Base-by-base conservation (phyloP, 345 rosid species). In the Cardamine occulta region DNA sequence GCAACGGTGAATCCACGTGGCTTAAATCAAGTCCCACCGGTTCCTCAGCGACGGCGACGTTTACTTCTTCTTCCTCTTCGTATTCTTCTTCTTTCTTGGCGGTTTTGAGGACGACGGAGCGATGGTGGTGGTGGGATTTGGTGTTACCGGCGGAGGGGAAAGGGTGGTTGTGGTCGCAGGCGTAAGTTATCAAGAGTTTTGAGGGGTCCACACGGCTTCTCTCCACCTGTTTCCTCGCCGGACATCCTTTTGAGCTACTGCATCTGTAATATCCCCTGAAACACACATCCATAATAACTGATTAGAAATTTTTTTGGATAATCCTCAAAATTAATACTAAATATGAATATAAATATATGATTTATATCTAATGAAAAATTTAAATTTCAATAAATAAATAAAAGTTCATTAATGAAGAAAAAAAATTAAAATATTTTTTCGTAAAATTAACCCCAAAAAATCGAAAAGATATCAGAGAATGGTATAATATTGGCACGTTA, bases 151-250 rank as follows among this genome's bases (percentile, higher is more conserved):
- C 14, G 79, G 86, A 64, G 63, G 88, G 88, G 7, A 59, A 65
- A 26, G 86, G 84, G 81, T 90, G 96, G 85, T 82, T 88, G 78
- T 86, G 96, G 32, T 90, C 89, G 75, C 80, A 80, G 40, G 96
- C 83, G 86, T 90, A 88, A 59, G 89, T 88, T 79, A 88, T 65
- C 51, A 86, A 45, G 45, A 90, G 82, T 74, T 72, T 82, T 11
- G 88, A 37, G 42, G 96, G 93, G 80, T 90, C 89, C 74, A 79
- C 68, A n/a, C 83, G 87, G 80, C 89, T 89, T 17, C 91, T 85
- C 74, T 89, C 95, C 19, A 89, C 95, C 79, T 89, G 92, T 70
- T 89, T 89, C 72, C 95, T 84, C 10, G 92, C 95, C 13, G 92
- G 95, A 72, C 95, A 89, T 13, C 95, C 95, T 74, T 87, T 89